Percentiles rank a stretch among this genome's conserved stretches.
phyloP scores from a whole-genome alignment of 2,329 filamentous ascomycete species.

The Penicillium digitatum region DNA sequence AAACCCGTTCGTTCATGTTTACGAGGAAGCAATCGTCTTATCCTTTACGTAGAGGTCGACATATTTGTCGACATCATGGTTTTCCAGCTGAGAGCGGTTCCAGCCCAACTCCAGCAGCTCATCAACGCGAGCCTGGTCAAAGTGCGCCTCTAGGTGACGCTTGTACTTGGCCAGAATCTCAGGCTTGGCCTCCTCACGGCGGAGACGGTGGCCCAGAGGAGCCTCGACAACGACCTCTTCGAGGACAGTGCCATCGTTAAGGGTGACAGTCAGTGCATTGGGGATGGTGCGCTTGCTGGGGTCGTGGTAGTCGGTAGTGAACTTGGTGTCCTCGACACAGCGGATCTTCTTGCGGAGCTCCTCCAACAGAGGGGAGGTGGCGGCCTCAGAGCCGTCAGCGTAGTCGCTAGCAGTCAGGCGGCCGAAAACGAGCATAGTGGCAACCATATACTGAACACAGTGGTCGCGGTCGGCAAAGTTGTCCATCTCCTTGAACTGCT shows the following conservation, averaged over 20 bases:
- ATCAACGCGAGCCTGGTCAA: constrained; percentile 69
- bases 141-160: constrained; percentile 84
- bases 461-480: constrained; percentile 99
- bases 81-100: constrained; percentile 70
- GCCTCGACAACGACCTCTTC: constrained; percentile 91
- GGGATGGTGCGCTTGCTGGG: constrained; percentile 90
- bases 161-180: constrained; percentile 94
- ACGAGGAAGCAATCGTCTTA: constrained; percentile 36
- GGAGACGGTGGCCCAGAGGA: constrained; percentile 83
- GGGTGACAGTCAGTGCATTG: constrained; percentile 89
- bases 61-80: constrained; percentile 84
- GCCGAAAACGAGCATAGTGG: constrained; percentile 92
- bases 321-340: constrained; percentile 94
- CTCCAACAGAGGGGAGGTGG: constrained; percentile 83
- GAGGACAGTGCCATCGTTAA: constrained; percentile 89
- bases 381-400: constrained; percentile 85
- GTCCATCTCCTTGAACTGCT: constrained; percentile 99
- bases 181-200: constrained; percentile 95
- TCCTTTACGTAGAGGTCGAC: constrained; percentile 76
- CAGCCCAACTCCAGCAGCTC: constrained; percentile 76
- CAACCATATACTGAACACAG: constrained; percentile 99
- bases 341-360: constrained; percentile 87
- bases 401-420: constrained; percentile 93
- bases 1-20: constrained; percentile 3
- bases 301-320: constrained; percentile 94